These are phyloP conservation scores for Pichia sp. DNA, from an alignment of 1,139 yeast species.

Conservation along the genomic window DNA sequence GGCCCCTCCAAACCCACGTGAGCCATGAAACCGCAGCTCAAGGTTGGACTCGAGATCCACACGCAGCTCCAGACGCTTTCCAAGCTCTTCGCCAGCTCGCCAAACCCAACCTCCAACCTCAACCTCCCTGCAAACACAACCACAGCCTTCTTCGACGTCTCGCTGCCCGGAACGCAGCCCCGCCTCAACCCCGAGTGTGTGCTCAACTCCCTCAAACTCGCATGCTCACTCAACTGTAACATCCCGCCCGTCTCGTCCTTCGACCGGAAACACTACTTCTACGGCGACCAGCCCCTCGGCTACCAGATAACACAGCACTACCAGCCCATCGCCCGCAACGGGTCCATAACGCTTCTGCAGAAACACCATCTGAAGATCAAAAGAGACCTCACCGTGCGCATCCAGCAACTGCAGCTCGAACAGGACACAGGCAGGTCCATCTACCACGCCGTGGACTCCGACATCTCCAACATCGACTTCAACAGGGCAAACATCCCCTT, in stretches of 20 bases:
- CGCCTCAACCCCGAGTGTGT: slow-evolving; percentile 72
- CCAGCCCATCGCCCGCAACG: slow-evolving; percentile 72
- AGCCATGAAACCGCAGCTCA: slow-evolving; percentile 36
- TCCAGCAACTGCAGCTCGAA: slow-evolving; percentile 80
- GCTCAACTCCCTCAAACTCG: slow-evolving; percentile 65
- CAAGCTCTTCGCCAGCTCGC: slow-evolving; percentile 70
- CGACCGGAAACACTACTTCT: slow-evolving; percentile 93
- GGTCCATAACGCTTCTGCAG: slow-evolving; percentile 46
- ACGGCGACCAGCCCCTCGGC: slow-evolving; percentile 95
- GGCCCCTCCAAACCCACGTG: too few species aligned
- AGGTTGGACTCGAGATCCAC: slow-evolving; percentile 91
- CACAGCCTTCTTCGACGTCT: slow-evolving; percentile 77
- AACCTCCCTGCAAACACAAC: slow-evolving; percentile 60
- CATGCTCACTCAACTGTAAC: slow-evolving; percentile 61
- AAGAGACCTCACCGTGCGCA: slow-evolving; percentile 41
- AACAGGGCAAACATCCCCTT: slow-evolving; percentile 85
- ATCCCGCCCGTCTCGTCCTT: slow-evolving; percentile 60
- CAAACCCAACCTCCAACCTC: slow-evolving; percentile 35
- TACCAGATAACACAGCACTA: slow-evolving; percentile 92
- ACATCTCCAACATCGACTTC: slow-evolving; percentile 56
- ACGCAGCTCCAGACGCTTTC: slow-evolving; percentile 73
- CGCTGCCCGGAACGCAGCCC: slow-evolving; percentile 94
- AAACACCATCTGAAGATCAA: slow-evolving; percentile 42
- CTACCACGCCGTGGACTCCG: slow-evolving; percentile 37
- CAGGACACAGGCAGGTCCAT: slow-evolving; percentile 90